Percentiles rank a stretch among this genome's conserved stretches.
Conservation (phyloP, 805 yeast genomes). For the Metschnikowia chrysomelidarum region DNA sequence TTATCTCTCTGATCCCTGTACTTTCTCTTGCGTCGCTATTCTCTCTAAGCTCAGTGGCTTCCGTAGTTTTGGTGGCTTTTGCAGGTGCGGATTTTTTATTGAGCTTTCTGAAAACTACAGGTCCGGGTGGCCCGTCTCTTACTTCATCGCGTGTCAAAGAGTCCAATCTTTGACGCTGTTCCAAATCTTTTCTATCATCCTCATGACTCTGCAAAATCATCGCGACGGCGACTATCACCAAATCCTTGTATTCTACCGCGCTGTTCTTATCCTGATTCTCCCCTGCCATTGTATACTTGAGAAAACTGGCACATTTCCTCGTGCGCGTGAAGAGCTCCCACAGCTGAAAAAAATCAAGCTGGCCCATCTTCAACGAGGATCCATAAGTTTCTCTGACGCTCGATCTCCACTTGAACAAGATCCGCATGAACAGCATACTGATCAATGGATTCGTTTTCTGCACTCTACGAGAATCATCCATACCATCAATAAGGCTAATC, state of each 20-base stretch:
- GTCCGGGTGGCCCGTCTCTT: too few species aligned
- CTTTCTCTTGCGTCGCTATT: too few species aligned
- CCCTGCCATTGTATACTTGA: constrained; percentile 8
- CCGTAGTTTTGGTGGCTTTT: too few species aligned
- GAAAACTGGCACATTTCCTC: constrained; percentile 6
- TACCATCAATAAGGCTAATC: constrained; percentile 11
- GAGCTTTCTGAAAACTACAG: too few species aligned
- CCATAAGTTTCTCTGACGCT: constrained; percentile 7
- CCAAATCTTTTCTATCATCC: too few species aligned
- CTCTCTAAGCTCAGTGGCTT: too few species aligned
- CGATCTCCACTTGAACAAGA: constrained; percentile 4
- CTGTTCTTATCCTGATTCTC: constrained; percentile 10
- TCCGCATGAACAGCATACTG: constrained; percentile 5
- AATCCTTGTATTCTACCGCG: constrained; percentile 8
- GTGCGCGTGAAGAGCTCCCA: constrained; percentile 15
- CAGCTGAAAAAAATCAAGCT: constrained; percentile 8
- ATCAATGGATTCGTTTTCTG: constrained; percentile 10
- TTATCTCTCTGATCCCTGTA: too few species aligned
- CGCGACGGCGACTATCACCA: constrained; percentile 7
- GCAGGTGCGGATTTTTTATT: too few species aligned
- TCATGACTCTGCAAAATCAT: constrained; percentile 13
- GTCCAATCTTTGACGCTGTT: too few species aligned
- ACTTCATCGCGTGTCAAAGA: too few species aligned
- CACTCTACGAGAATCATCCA: constrained; percentile 13
- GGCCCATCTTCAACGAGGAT: constrained; percentile 11